Evolutionary conservation across 208 protist genomes (phyloP), one percentile per base, ranked within the genome.

Genomic region (Trypanosomatidae sp.): DNA sequence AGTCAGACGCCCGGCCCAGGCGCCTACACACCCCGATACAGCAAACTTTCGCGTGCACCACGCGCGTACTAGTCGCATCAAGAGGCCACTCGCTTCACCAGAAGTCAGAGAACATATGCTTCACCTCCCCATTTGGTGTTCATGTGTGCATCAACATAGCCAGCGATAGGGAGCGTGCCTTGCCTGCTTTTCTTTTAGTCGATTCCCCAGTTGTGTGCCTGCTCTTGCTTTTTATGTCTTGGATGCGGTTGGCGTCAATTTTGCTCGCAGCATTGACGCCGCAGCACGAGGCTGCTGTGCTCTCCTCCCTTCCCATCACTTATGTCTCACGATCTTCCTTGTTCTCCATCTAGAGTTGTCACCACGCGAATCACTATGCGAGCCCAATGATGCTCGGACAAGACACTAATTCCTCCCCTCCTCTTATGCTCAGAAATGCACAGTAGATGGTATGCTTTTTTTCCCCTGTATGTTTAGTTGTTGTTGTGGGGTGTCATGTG

Each of bases 1-100:
- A 53, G 44, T 30, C 82, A 76, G 39, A 78, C 85, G 10, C 91
- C 91, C 6, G 91, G 91, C 12, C 91, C 91, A 15, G 91, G 91
- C 22, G 84, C 91, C 10, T 95, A 95, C 78, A 95, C 88, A 6
- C 91, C 91, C 44, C 84, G 81, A 0, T 95, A 91, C 77, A 82
- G 65, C 58, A 93, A 93, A 50, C 53, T 88, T 62, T 87, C 84
- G 5, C 88, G 87, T 33, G 85, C 85, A 3, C 82, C 87, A 0
- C 65, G 81, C 33, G 1, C 53, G n/a, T 73, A 47, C 41, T 73
- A 71, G 15, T n/a, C 52, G 53, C 12, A 17, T 33, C 22, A 59
- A 59, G 9, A 13, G 10, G 22, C 4, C 53, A 59, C 25, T 12
- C 25, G 53, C 53, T 30, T 59, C 25, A 12, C 10, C 25, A 59